These are phyloP conservation scores for Sarocladium brachiariae DNA, from an alignment of 2,329 filamentous ascomycete genomes.

Conservation along the genomic window DNA sequence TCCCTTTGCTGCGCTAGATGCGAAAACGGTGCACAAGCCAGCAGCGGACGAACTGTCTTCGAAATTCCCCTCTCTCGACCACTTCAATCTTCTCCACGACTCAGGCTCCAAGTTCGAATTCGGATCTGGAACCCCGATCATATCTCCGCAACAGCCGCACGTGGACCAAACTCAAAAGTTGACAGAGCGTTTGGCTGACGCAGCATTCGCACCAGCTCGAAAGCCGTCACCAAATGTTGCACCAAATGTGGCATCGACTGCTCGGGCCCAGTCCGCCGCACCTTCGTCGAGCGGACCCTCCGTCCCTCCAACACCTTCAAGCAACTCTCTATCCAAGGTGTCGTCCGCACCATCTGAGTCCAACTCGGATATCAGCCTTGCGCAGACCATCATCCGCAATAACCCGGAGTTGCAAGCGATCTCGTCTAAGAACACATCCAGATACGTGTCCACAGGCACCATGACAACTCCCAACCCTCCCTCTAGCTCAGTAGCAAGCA, in stretches of 20 bases:
- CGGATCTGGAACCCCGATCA: conserved; percentile 51
- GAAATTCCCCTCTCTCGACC: conserved; percentile 84
- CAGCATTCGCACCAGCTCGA: conserved; percentile 61
- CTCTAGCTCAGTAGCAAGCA: neutral
- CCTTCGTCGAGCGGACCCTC: neutral
- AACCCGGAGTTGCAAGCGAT: conserved; percentile 56
- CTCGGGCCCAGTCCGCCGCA: conserved; percentile 1
- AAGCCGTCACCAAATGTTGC: conserved; percentile 13
- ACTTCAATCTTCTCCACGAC: conserved; percentile 86
- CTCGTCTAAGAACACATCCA: conserved; percentile 34
- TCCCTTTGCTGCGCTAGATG: conserved; percentile 86
- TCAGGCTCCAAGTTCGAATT: conserved; percentile 81
- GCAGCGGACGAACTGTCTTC: conserved; percentile 73
- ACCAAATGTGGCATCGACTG: neutral
- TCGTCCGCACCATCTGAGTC: conserved; percentile 31
- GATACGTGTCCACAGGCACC: conserved; percentile 59
- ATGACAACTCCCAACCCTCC: conserved; percentile 39
- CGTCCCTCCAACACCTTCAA: conserved; percentile 17
- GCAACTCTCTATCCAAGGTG: conserved; percentile 32
- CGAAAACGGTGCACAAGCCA: conserved; percentile 41
- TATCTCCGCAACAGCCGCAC: conserved; percentile 11
- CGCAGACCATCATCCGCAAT: conserved; percentile 57
- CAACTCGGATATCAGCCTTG: conserved; percentile 43
- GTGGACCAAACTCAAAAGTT: conserved; percentile 51
- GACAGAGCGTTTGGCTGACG: conserved; percentile 72